A percentile compares a stretch with the other conserved stretches of the same genome.
These are phyloP conservation scores for Plasmodium knowlesi DNA, from an alignment of 169 alveolate genomes.

Conservation along the genomic window DNA sequence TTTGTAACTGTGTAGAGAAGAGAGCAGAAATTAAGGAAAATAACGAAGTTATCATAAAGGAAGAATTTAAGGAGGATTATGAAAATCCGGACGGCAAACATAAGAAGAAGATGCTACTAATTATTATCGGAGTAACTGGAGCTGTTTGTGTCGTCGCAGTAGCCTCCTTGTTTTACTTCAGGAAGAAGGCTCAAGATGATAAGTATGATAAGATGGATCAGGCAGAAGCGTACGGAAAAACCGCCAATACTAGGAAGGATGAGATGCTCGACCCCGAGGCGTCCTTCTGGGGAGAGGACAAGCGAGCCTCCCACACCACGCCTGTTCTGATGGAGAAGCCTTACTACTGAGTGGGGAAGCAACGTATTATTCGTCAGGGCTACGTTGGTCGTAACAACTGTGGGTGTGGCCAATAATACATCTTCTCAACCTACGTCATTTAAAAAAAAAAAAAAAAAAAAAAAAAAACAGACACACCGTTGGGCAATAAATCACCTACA, in stretches of 20 bases:
- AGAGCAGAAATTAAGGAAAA: constrained; percentile 24
- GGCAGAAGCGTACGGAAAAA: constrained; percentile 39
- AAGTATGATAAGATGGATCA: constrained; percentile 62
- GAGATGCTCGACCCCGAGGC: constrained; percentile 73
- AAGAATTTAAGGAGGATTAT: not conserved
- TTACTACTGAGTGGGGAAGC: constrained; percentile 32
- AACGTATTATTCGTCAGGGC: not conserved
- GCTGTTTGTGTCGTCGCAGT: not conserved
- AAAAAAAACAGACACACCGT: not conserved
- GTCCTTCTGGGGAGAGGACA: constrained; percentile 75
- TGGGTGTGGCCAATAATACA: not conserved
- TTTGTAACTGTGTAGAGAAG: constrained; percentile 60
- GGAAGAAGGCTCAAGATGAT: not conserved
- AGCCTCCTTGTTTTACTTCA: not conserved
- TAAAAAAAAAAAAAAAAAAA: constrained; percentile 7
- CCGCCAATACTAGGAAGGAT: constrained; percentile 20
- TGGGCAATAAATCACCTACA: not conserved
- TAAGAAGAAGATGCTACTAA: not conserved
- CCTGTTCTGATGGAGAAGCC: constrained; percentile 73
- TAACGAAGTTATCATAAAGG: constrained; percentile 42
- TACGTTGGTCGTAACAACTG: not conserved
- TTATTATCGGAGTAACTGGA: constrained; percentile 16
- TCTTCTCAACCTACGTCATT: not conserved
- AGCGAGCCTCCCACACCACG: constrained; percentile 70
- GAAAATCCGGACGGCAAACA: not conserved